A percentile compares a stretch with the other conserved stretches of the same genome.
Evolutionary conservation across 768 basidiomycete species (phyloP).

Genomic region (Termitomyces sp.): DNA sequence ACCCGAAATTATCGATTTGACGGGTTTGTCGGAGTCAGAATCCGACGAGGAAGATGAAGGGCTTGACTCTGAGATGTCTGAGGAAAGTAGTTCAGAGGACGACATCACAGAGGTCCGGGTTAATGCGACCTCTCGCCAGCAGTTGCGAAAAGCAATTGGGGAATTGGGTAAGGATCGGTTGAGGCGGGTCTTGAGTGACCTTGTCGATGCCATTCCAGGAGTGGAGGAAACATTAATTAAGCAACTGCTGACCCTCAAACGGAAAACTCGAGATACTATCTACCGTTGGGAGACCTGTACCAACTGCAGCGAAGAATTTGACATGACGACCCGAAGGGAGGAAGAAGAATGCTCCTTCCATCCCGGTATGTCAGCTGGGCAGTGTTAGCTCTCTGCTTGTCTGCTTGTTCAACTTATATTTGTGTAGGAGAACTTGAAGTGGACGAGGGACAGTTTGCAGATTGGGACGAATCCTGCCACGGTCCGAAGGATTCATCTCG

Average conservation of each 20-base stretch:
- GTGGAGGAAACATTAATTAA: slow-evolving; percentile 36
- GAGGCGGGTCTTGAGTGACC: slow-evolving; percentile 30
- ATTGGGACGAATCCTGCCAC: slow-evolving; percentile 43
- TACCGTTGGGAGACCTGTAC: slow-evolving; percentile 42
- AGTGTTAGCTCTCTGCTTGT: not conserved
- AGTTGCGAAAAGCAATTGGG: slow-evolving; percentile 36
- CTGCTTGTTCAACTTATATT: not conserved
- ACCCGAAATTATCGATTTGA: slow-evolving; percentile 40
- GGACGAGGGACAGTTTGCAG: slow-evolving; percentile 32
- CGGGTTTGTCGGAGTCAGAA: slow-evolving; percentile 29
- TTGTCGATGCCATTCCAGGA: slow-evolving; percentile 33
- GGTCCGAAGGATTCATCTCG: slow-evolving; percentile 38
- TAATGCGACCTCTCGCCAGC: slow-evolving; percentile 33
- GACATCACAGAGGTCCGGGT: slow-evolving; percentile 24
- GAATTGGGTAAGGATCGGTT: slow-evolving; percentile 37
- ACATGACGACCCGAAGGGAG: slow-evolving; percentile 28
- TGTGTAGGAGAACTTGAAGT: slow-evolving; percentile 34
- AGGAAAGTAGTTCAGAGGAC: slow-evolving; percentile 25
- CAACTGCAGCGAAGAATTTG: slow-evolving; percentile 44
- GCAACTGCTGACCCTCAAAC: slow-evolving; percentile 36
- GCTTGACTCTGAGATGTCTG: slow-evolving; percentile 12
- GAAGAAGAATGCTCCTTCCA: slow-evolving; percentile 44
- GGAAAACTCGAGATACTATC: slow-evolving; percentile 27
- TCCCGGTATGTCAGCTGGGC: slow-evolving; percentile 31
- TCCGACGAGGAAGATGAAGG: slow-evolving; percentile 17